Conservation (phyloP, 2,329 filamentous ascomycete genomes). For the Penicillium sp. region DNA sequence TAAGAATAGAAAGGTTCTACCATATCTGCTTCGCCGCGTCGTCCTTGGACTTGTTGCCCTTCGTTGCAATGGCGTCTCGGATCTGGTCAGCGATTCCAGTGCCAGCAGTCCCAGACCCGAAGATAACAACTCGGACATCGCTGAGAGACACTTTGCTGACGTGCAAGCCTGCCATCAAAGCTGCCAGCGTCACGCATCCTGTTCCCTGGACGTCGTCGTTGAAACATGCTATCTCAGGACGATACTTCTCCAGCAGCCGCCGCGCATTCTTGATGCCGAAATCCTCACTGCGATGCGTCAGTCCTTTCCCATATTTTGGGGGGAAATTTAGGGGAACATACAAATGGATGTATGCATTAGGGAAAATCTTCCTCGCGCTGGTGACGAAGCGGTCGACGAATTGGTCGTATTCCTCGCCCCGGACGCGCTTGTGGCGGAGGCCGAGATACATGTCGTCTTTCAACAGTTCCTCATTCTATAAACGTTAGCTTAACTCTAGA, state of each 20-base stretch:
- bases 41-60: conserved; percentile 63
- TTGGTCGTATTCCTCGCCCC: conserved; percentile 69
- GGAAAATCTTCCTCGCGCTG: conserved; percentile 65
- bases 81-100: conserved; percentile 85
- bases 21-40: conserved; percentile 78
- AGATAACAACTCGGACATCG: conserved; percentile 70
- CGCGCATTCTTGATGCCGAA: conserved; percentile 76
- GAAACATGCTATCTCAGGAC: conserved; percentile 72
- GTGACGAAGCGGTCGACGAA: conserved; percentile 74
- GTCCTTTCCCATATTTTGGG: background rate
- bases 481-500: too few relatives aligned
- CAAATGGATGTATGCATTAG: conserved; percentile 80
- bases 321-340: conserved; percentile 16
- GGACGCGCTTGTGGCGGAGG: conserved; percentile 60
- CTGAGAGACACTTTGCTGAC: conserved; percentile 62
- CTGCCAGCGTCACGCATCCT: conserved; percentile 79
- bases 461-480: conserved; percentile 64
- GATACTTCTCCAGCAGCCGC: conserved; percentile 71
- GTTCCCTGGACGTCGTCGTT: conserved; percentile 91
- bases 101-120: conserved; percentile 76
- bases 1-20: background rate
- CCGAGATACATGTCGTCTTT: conserved; percentile 78
- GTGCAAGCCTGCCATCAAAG: conserved; percentile 70
- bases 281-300: conserved; percentile 56
- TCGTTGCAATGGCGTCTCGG: conserved; percentile 69